phyloP scores from a whole-genome alignment of 2,329 filamentous ascomycete genomes.

The Beauveria pseudobassiana region DNA sequence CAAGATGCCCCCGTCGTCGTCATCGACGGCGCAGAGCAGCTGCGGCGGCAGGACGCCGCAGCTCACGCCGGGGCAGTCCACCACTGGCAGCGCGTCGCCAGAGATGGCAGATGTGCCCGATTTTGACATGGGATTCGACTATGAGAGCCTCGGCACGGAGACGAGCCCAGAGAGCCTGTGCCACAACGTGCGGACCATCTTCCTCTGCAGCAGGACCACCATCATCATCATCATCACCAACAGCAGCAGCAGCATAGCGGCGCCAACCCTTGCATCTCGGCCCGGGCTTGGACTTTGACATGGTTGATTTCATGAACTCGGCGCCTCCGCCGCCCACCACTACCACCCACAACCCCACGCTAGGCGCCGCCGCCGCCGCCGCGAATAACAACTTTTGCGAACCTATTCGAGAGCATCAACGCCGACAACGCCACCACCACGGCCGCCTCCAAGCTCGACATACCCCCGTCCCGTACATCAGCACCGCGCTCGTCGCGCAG shows the following conservation, averaged over 20 bases:
- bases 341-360: neutral
- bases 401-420: conserved; percentile 9
- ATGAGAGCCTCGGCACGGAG: conserved; percentile 23
- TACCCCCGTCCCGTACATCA: conserved; percentile 22
- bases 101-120: conserved; percentile 21
- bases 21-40: neutral
- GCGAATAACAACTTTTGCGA: neutral
- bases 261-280: conserved; percentile 1
- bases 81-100: conserved; percentile 8
- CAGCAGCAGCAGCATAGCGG: neutral
- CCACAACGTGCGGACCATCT: conserved; percentile 13
- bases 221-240: neutral
- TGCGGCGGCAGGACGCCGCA: neutral
- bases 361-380: neutral
- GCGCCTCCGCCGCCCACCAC: neutral
- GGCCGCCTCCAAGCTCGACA: conserved; percentile 23
- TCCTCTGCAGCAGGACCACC: neutral
- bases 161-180: conserved; percentile 22
- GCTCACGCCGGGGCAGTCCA: conserved; percentile 4
- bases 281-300: conserved; percentile 10
- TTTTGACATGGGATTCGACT: conserved; percentile 31
- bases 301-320: conserved; percentile 9
- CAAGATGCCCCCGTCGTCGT: conserved; percentile 22
- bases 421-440: conserved; percentile 12
- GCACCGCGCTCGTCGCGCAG: conserved; percentile 13